Percentiles rank a stretch among this genome's conserved stretches.
phyloP scores from a whole-genome alignment of 2,329 filamentous ascomycete species.

The Claviceps quebecensis region DNA sequence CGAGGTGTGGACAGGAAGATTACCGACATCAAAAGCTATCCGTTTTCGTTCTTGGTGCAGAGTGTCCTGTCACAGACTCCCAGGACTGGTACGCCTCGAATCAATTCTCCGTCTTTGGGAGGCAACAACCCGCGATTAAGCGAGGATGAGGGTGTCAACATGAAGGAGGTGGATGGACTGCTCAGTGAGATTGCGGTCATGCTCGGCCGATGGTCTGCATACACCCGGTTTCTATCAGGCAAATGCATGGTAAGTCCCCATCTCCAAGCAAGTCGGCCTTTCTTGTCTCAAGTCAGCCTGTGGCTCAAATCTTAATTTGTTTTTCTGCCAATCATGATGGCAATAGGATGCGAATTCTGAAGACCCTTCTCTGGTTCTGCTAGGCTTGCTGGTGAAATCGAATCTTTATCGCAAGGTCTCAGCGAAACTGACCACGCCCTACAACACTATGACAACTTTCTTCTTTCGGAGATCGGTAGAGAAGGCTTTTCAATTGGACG shows the following conservation, averaged over 20 bases:
- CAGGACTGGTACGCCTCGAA: conserved; percentile 47
- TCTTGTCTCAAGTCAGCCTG: neutral
- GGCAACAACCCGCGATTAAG: conserved; percentile 43
- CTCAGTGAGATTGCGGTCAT: conserved; percentile 83
- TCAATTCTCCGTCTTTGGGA: conserved; percentile 61
- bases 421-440: conserved; percentile 60
- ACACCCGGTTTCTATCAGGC: conserved; percentile 72
- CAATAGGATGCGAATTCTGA: conserved; percentile 37
- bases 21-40: conserved; percentile 93
- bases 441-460: conserved; percentile 87
- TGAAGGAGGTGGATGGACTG: conserved; percentile 86
- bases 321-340: neutral
- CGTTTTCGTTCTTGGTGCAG: conserved; percentile 92
- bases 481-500: conserved; percentile 93
- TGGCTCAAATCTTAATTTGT: neutral
- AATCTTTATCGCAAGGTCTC: conserved; percentile 68
- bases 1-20: conserved; percentile 69
- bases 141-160: conserved; percentile 88
- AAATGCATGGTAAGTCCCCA: conserved; percentile 59
- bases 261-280: neutral
- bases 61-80: conserved; percentile 71
- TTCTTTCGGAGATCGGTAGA: conserved; percentile 94
- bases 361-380: conserved; percentile 47
- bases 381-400: conserved; percentile 63
- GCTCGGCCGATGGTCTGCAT: conserved; percentile 86